phyloP scores from a whole-genome alignment of 2,329 filamentous ascomycete species.

The Clonostachys byssicola region DNA sequence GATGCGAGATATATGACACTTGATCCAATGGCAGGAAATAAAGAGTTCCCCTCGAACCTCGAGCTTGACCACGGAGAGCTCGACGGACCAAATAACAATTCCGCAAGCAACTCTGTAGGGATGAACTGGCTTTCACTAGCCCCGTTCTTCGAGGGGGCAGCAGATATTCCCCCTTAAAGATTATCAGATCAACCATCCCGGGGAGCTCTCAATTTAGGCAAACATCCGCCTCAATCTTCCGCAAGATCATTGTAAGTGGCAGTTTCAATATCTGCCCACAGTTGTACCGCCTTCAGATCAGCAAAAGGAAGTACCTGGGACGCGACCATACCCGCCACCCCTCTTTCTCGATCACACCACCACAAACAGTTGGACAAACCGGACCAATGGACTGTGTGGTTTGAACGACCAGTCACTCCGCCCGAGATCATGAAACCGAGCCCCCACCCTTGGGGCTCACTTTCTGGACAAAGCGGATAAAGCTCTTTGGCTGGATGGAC shows the following conservation, averaged over 20 bases:
- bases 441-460: constrained; percentile 55
- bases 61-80: too few relatives aligned
- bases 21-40: too few relatives aligned
- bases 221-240: neutral
- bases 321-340: constrained; percentile 40
- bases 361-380: constrained; percentile 52
- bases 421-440: constrained; percentile 45
- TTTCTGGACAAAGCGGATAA: constrained; percentile 27
- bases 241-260: constrained; percentile 15
- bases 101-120: too few relatives aligned
- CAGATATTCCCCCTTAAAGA: too few relatives aligned
- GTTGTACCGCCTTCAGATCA: constrained; percentile 20
- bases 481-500: constrained; percentile 38
- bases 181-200: too few relatives aligned
- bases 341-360: constrained; percentile 53
- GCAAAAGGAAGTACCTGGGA: constrained; percentile 38
- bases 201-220: too few relatives aligned
- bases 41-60: too few relatives aligned
- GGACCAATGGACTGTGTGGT: constrained; percentile 44
- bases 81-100: too few relatives aligned
- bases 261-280: constrained; percentile 24
- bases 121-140: too few relatives aligned
- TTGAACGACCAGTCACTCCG: constrained; percentile 39
- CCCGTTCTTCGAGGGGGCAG: too few relatives aligned
- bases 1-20: too few relatives aligned